Percentiles rank a stretch among this genome's conserved stretches.
Evolutionary conservation across 176 grass and related monocot genomes (phyloP).

Genomic region (Guadua angustifolia): DNA sequence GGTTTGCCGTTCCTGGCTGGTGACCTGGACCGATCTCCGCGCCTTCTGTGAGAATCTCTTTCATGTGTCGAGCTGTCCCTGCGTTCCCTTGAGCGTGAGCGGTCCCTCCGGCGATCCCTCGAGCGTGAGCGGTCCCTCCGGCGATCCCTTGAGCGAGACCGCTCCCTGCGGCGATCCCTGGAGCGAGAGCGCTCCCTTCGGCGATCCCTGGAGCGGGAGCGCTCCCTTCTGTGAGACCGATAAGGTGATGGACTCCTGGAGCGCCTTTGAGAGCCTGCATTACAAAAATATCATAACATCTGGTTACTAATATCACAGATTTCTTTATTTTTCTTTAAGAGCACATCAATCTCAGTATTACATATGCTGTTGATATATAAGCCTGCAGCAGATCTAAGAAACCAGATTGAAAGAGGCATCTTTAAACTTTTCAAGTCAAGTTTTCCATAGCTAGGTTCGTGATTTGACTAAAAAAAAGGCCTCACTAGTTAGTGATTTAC

Average conservation of each 20-base stretch:
- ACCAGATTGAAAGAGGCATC: background rate
- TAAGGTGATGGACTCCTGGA: slow-evolving; percentile 47
- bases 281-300: background rate
- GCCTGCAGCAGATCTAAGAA: background rate
- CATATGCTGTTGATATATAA: background rate
- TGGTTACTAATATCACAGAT: background rate
- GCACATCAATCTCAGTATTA: background rate
- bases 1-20: slow-evolving; percentile 48
- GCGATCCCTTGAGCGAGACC: slow-evolving; percentile 47
- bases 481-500: background rate
- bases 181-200: slow-evolving; percentile 54
- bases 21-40: slow-evolving; percentile 49
- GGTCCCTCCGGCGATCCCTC: slow-evolving; percentile 41
- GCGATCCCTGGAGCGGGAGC: slow-evolving; percentile 4
- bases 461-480: background rate
- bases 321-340: slow-evolving; percentile 3
- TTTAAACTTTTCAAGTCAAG: background rate
- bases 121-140: slow-evolving; percentile 32
- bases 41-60: slow-evolving; percentile 56
- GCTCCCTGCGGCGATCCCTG: slow-evolving; percentile 29
- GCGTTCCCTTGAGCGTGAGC: slow-evolving; percentile 43
- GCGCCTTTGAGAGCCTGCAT: slow-evolving; percentile 38
- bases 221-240: slow-evolving; percentile 62
- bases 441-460: background rate
- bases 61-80: slow-evolving; percentile 39